Evolutionary conservation across 1,284 basidiomycete species (phyloP), one percentile per base, ranked within the genome.

Genomic region (Pseudozyma tsukubaensis): DNA sequence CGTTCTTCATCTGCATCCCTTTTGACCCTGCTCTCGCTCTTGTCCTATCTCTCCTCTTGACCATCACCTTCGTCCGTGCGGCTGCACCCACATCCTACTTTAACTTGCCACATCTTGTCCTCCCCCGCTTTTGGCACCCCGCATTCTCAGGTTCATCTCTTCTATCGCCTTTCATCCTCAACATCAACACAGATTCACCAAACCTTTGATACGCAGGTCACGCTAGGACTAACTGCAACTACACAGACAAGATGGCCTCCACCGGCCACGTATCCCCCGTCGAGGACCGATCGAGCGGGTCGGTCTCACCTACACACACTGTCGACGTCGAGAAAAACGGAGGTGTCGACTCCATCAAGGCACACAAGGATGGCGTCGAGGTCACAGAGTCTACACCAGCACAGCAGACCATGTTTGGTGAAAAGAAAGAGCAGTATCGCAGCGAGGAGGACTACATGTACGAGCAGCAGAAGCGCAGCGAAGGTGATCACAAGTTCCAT

Each of bases 391-490:
- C 43, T 7, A 45, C 37, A 4, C 24, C 68, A 16, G 50, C 53
- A 3, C 14, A 45, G 51, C 68, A 75, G 59, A 75, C 60, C 60
- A 61, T 72, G 42, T 75, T 75, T 14, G 72, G 72, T 47, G 72
- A 75, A 61, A 75, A 75, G 58, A 61, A 60, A 36, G 72, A 75
- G 37, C 72, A 75, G 55, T 65, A 72, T 49, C 63, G 68, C 43
- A 75, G 68, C 64, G 72, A 75, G 37, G 72, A 75, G 59, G 72
- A 75, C 29, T 75, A 75, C 64, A 75, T 75, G 72, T 75, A 59
- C 44, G 72, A 75, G 37, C 59, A 67, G 54, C 68, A 75, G 21
- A 75, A 75, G 61, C 50, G 47, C 11, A 72, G 64, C 11, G 64
- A 68, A 36, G 73, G 73, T 19, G 69, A 76, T 36, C 64, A 72